Base-by-base conservation (phyloP, 2,329 filamentous ascomycete genomes). In the Clonostachys byssicola region DNA sequence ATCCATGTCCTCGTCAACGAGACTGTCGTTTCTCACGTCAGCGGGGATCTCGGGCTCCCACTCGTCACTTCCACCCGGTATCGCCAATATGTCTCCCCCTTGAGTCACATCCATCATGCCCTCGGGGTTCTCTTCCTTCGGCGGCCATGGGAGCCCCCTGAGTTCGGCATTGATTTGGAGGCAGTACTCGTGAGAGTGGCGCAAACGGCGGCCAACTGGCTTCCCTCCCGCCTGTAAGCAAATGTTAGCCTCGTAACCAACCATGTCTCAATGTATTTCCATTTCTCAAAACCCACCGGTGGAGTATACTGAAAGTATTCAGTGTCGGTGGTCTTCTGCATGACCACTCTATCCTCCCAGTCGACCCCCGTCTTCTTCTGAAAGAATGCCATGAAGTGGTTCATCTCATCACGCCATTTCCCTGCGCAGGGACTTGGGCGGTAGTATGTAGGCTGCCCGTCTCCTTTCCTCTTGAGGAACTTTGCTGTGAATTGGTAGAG, bases 401-500 rank as follows among this genome's bases (percentile, higher is more conserved):
- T 51, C 49, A 80, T 70, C 23, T 82, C 79, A 3, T 50, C 45
- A 3, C 57, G 45, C 57, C 78, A 75, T 4, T 59, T 52, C 1
- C 67, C 62, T 0, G 70, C 61, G 4, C 63, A 63, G 4, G 61
- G 48, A 52, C 67, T 73, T 0, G 71, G 66, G 0, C 69, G 65
- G 49, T 70, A 55, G 35, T 66, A 66, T 4, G 54, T 61, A 7
- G 70, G 60, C 16, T 64, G 60, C 6, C 52, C 56, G 49, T 66
- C 65, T 7, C 64, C 61, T 7, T 63, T 70, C 47, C 64, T 68
- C 45, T 70, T 70, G 55, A 69, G 71, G 53, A 69, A 71, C 46
- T 78, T 79, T 42, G 73, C 74, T 8, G 78, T 78, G 42, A 81
- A 78, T 53, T 75, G 77, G 65, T 89, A 91, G 1, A 78, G 74